Conservation (phyloP, 2,329 filamentous ascomycete genomes). For the Apiospora pterosperma region DNA sequence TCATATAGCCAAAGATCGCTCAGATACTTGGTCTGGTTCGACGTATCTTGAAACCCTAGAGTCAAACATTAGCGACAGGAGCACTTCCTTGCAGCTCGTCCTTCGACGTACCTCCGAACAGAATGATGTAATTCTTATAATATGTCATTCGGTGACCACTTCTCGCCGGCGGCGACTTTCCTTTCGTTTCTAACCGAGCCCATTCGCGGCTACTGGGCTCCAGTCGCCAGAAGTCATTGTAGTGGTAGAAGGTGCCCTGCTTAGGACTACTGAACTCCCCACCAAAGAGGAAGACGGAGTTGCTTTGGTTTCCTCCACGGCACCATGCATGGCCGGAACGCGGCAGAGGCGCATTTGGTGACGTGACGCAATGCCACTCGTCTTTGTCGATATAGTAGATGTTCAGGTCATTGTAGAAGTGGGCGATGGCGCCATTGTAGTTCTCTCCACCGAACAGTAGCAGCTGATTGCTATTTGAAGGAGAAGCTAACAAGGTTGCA, state of each 20-base stretch:
- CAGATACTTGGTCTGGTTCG: slow-evolving; percentile 89
- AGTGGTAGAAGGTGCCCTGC: slow-evolving; percentile 98
- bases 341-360: slow-evolving; percentile 86
- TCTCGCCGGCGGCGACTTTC: slow-evolving; percentile 76
- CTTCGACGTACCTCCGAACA: slow-evolving; percentile 66
- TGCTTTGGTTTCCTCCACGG: slow-evolving; percentile 74
- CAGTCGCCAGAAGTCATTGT: slow-evolving; percentile 96
- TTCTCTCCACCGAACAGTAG: slow-evolving; percentile 94
- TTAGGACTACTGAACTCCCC: slow-evolving; percentile 92
- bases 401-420: slow-evolving; percentile 65
- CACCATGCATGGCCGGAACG: slow-evolving; percentile 95
- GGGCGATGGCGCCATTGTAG: slow-evolving; percentile 85
- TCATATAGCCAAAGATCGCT: slow-evolving; percentile 96
- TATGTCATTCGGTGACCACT: slow-evolving; percentile 95
- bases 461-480: slow-evolving; percentile 81
- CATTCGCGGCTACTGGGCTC: slow-evolving; percentile 84
- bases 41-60: slow-evolving; percentile 85
- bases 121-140: slow-evolving; percentile 93
- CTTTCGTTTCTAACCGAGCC: slow-evolving; percentile 79
- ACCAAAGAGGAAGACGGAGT: slow-evolving; percentile 86
- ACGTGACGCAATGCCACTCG: slow-evolving; percentile 88
- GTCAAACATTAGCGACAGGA: slow-evolving; percentile 7
- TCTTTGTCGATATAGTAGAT: slow-evolving; percentile 77
- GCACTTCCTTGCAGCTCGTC: background rate
- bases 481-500: slow-evolving; percentile 78